Percentiles rank a stretch among this genome's conserved stretches.
phyloP scores from a whole-genome alignment of 1,139 yeast genomes.

The Debaryomycetaceae sp. region DNA sequence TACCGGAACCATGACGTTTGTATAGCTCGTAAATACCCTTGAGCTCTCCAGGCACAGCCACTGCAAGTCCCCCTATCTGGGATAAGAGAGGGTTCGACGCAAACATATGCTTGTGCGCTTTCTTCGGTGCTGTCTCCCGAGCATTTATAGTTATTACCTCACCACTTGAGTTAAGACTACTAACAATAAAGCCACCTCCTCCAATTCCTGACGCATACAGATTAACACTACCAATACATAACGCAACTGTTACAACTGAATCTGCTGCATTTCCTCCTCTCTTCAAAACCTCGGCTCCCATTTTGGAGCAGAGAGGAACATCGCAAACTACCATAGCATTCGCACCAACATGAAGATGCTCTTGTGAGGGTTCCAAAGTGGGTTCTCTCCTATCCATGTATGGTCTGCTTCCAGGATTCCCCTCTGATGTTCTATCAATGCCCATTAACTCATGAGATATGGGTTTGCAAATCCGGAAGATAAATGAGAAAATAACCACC shows the following conservation, averaged over 20 bases:
- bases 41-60: conserved; percentile 87
- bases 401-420: conserved; percentile 19
- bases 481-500: not conserved
- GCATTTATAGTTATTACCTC: conserved; percentile 72
- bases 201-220: conserved; percentile 90
- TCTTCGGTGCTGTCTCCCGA: conserved; percentile 79
- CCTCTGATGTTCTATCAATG: conserved; percentile 4
- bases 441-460: not conserved
- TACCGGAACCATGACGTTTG: conserved; percentile 64
- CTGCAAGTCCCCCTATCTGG: conserved; percentile 78
- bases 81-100: conserved; percentile 42
- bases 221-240: conserved; percentile 83
- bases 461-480: not conserved
- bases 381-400: conserved; percentile 33
- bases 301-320: conserved; percentile 62
- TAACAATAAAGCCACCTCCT: conserved; percentile 80
- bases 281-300: conserved; percentile 61
- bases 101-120: conserved; percentile 66
- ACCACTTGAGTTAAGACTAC: conserved; percentile 38
- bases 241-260: conserved; percentile 84
- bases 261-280: conserved; percentile 84
- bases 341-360: conserved; percentile 27
- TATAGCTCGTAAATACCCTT: conserved; percentile 70
- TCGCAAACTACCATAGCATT: conserved; percentile 78
- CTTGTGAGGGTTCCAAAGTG: conserved; percentile 27